Evolutionary conservation across 257 asterid genomes (phyloP).

Genomic region (Handroanthus guayacan): DNA sequence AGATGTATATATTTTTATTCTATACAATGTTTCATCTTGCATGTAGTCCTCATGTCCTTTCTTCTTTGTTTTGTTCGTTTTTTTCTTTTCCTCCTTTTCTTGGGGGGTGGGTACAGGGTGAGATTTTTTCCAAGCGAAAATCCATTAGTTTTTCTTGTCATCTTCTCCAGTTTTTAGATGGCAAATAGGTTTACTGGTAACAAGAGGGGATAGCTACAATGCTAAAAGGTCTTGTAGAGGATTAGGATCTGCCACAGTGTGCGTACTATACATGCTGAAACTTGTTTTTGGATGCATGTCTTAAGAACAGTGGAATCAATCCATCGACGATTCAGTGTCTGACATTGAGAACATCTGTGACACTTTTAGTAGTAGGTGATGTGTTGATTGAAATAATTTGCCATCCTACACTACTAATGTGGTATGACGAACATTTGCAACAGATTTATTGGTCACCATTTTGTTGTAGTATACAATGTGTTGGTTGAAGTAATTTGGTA

Average conservation of each 20-base stretch:
- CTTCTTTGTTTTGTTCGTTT: not conserved
- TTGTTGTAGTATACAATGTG: constrained; percentile 1
- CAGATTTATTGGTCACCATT: not conserved
- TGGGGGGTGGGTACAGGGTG: not conserved
- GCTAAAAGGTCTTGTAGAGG: not conserved
- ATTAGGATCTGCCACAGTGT: not conserved
- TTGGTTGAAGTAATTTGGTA: constrained; percentile 10
- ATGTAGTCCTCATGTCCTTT: not conserved
- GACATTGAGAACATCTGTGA: not conserved
- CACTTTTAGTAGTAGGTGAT: not conserved
- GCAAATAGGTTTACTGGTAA: not conserved
- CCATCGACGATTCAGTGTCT: not conserved
- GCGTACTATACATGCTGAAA: not conserved
- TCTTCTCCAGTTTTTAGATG: constrained; percentile 5
- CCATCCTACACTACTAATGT: constrained; percentile 5
- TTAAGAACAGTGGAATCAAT: not conserved
- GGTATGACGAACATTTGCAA: constrained; percentile 9
- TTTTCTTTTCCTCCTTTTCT: not conserved
- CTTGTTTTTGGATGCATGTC: constrained; percentile 8
- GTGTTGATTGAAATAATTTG: constrained; percentile 16
- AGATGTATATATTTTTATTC: not conserved
- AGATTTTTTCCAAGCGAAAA: not conserved
- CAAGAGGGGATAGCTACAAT: not conserved
- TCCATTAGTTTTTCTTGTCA: not conserved
- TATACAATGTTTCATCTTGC: not conserved